Conservation (phyloP, 73 alveolate genomes). For the Blepharisma japonicum region DNA sequence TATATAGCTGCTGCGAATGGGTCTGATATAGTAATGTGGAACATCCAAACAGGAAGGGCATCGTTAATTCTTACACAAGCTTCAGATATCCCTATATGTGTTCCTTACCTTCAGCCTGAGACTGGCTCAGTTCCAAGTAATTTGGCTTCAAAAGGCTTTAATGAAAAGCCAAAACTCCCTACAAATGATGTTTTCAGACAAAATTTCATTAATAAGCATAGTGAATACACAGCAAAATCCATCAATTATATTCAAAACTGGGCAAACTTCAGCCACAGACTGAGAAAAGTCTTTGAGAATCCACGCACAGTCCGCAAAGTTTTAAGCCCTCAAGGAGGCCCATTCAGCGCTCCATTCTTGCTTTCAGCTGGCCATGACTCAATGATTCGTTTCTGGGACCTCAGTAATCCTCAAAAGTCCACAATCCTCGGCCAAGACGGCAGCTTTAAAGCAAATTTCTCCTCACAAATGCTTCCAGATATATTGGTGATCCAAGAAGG, state of each 20-base stretch:
- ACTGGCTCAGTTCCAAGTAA: too few species aligned
- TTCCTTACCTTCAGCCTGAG: too few species aligned
- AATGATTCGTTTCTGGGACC: constrained; percentile 4
- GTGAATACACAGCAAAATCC: too few species aligned
- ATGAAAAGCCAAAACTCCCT: too few species aligned
- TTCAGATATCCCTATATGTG: too few species aligned
- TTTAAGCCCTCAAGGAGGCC: not conserved
- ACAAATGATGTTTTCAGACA: too few species aligned
- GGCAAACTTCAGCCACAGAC: not conserved
- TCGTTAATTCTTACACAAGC: not conserved
- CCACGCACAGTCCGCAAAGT: not conserved
- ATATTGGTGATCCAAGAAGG: not conserved
- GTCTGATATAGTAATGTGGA: constrained; percentile 13
- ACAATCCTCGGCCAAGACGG: not conserved
- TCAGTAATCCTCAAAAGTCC: not conserved
- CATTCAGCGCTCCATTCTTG: not conserved
- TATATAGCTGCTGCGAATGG: too few species aligned
- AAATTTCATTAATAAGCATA: too few species aligned
- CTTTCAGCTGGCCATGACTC: constrained; percentile 15
- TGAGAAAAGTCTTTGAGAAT: constrained; percentile 1
- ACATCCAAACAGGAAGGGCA: not conserved
- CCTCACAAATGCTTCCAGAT: not conserved
- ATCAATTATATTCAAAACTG: not conserved
- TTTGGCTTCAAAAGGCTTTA: too few species aligned
- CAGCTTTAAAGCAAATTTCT: not conserved